These are phyloP conservation scores for Leccinum pachyderme DNA, from an alignment of 1,284 basidiomycete species.

Conservation along the genomic window DNA sequence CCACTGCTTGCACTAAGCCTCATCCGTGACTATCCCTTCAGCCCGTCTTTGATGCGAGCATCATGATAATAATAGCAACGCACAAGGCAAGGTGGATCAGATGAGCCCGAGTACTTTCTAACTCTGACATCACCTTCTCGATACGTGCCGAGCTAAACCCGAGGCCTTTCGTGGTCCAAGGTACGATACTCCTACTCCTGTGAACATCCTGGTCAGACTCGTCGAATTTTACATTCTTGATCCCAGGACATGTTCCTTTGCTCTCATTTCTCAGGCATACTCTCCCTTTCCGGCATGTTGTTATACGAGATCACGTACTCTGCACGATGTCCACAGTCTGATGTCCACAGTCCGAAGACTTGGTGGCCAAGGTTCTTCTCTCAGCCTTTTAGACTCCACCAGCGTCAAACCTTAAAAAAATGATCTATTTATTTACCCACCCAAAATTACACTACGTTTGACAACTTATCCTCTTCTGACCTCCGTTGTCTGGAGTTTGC, in stretches of 20 bases:
- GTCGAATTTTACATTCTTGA: slow-evolving; percentile 9
- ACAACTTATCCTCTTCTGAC: slow-evolving; percentile 19
- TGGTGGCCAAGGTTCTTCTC: slow-evolving; percentile 7
- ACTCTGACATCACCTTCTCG: slow-evolving; percentile 18
- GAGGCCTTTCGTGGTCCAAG: slow-evolving; percentile 20
- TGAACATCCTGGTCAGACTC: slow-evolving; percentile 11
- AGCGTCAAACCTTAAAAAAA: slow-evolving; percentile 5
- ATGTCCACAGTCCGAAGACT: slow-evolving; percentile 11
- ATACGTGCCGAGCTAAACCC: slow-evolving; percentile 18
- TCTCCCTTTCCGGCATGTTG: slow-evolving; percentile 14
- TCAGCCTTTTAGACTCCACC: slow-evolving; percentile 26
- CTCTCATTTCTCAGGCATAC: slow-evolving; percentile 27
- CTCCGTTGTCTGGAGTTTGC: slow-evolving; percentile 18
- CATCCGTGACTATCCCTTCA: background rate
- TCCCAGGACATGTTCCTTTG: slow-evolving; percentile 2
- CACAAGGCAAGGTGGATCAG: background rate
- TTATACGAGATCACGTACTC: slow-evolving; percentile 29
- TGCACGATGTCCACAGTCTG: slow-evolving; percentile 10
- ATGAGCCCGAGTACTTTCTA: slow-evolving; percentile 14
- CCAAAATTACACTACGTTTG: slow-evolving; percentile 15
- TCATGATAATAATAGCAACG: background rate
- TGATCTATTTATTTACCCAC: slow-evolving; percentile 1
- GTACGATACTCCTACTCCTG: slow-evolving; percentile 11
- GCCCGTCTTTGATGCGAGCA: background rate
- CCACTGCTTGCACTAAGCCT: slow-evolving; percentile 2